Evolutionary conservation across 1,284 basidiomycete species (phyloP), one percentile per base, ranked within the genome.

Genomic region (Cryptococcus floricola): DNA sequence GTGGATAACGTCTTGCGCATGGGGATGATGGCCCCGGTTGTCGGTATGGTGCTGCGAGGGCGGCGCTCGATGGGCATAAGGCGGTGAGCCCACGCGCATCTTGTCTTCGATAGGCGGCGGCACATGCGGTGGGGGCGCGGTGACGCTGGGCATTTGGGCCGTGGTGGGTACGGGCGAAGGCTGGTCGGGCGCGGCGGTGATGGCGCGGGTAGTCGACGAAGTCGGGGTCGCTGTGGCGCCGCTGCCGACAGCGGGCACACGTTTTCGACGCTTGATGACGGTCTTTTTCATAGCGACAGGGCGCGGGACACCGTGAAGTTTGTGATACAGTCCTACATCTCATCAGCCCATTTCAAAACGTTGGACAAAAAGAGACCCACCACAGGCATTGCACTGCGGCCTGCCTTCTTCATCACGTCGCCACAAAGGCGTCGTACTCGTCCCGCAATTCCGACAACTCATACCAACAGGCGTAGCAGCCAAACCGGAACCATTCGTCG

Each of bases 261-360:
- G 87, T 80, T 98, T 98, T 61, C 95, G 83, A 39, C 95, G 85
- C 80, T 98, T 98, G 82, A 98, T 98, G 66, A 97, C 92, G 3
- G 91, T 89, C 81, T 98, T 97, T 79, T 96, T 97, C 92, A 98
- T 94, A 56, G 91, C 91, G 61, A 95, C 95, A 37, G 95, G 95
- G 44, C 95, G 86, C 68, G 97, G 93, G 1, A 91, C 92, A 56
- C 93, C 92, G 80, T 98, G 95, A 12, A 98, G 83, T 79, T 98
- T 98, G 82, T 93, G 94, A 79, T 98, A 98, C 5, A 98, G 84
- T 58, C 93, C 91, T 95, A 73, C 39, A 46, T 39, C 31, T 14
- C 8, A 48, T 59, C 31, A 62, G 53, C 55, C 34, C 63, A 61
- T 66, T 65, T 66, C 68, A 61, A 59, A 67, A 58, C 67, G 31